A percentile compares a stretch with the other conserved stretches of the same genome.
Evolutionary conservation across 345 rosid genomes (phyloP).

Genomic region (Pugionium cornutum): DNA sequence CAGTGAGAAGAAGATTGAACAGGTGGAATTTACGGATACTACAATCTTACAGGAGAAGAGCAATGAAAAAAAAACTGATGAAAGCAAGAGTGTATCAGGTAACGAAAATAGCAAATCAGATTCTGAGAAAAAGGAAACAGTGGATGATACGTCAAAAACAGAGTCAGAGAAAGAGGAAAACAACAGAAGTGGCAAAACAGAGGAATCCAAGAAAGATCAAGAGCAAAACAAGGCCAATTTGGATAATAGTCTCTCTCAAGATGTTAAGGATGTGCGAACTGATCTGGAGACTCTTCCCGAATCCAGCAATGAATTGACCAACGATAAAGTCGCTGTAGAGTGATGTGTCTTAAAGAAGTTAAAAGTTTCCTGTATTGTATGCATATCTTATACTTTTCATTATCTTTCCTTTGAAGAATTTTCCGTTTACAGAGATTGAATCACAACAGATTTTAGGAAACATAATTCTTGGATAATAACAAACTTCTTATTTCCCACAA

Average conservation of each 20-base stretch:
- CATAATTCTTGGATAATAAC: slow-evolving; percentile 7
- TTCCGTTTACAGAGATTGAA: neutral
- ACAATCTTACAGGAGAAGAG: slow-evolving; percentile 36
- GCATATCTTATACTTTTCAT: slow-evolving; percentile 14
- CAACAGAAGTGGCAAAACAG: slow-evolving; percentile 36
- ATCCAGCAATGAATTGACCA: slow-evolving; percentile 39
- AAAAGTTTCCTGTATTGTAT: slow-evolving; percentile 7
- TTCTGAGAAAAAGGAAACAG: slow-evolving; percentile 35
- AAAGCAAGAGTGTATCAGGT: slow-evolving; percentile 40
- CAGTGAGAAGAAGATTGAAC: slow-evolving; percentile 37
- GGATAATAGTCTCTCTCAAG: slow-evolving; percentile 38
- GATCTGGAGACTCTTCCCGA: slow-evolving; percentile 59
- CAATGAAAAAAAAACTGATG: slow-evolving; percentile 25
- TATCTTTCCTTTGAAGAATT: too few species aligned
- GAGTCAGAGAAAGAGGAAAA: slow-evolving; percentile 40
- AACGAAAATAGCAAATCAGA: slow-evolving; percentile 35
- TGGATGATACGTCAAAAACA: slow-evolving; percentile 23
- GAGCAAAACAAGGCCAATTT: slow-evolving; percentile 35
- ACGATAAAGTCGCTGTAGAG: slow-evolving; percentile 48
- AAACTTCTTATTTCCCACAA: slow-evolving; percentile 29
- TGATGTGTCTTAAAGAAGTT: slow-evolving; percentile 30
- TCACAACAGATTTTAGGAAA: slow-evolving; percentile 16
- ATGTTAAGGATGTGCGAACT: slow-evolving; percentile 51
- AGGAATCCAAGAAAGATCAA: slow-evolving; percentile 36
- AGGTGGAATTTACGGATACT: slow-evolving; percentile 40